Evolutionary conservation across 345 rosid species (phyloP).

Genomic region (Hirschfeldia incana): DNA sequence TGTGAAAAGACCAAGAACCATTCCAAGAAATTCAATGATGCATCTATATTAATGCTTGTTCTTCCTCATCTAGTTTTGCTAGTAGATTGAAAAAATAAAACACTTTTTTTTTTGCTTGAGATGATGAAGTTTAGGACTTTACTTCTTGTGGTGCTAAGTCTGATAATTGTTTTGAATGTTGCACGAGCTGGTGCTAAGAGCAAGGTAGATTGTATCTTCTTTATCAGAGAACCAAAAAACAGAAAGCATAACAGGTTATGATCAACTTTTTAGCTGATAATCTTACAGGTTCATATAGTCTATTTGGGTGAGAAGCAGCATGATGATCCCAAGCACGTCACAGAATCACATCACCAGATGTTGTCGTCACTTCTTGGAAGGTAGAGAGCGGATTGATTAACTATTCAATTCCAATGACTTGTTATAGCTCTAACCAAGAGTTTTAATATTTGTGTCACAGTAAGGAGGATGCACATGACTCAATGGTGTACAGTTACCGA

Average conservation of each 20-base stretch:
- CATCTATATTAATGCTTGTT: not conserved
- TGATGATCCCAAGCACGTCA: conserved; percentile 36
- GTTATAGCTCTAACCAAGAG: not conserved
- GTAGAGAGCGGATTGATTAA: not conserved
- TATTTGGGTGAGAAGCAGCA: conserved; percentile 37
- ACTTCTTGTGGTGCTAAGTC: conserved; percentile 1
- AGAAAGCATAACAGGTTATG: not conserved
- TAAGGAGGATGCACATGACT: conserved; percentile 37
- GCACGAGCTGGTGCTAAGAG: not conserved
- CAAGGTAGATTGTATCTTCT: conserved; percentile 1
- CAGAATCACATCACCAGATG: conserved; percentile 38
- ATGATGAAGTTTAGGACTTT: not conserved
- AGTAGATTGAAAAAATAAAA: not conserved
- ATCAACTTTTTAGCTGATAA: not conserved
- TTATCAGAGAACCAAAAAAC: not conserved
- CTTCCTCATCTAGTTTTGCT: not conserved
- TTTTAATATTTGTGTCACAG: conserved; percentile 24
- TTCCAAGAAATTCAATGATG: not conserved
- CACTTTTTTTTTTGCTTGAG: not conserved
- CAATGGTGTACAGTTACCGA: conserved; percentile 52
- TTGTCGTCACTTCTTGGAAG: conserved; percentile 36
- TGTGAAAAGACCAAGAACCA: not conserved
- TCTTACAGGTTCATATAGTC: conserved; percentile 1
- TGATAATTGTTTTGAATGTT: not conserved
- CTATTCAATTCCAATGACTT: not conserved